These are phyloP conservation scores for Tetracentron sinense DNA, from an alignment of 164 flowering plant genomes.

Conservation along the genomic window DNA sequence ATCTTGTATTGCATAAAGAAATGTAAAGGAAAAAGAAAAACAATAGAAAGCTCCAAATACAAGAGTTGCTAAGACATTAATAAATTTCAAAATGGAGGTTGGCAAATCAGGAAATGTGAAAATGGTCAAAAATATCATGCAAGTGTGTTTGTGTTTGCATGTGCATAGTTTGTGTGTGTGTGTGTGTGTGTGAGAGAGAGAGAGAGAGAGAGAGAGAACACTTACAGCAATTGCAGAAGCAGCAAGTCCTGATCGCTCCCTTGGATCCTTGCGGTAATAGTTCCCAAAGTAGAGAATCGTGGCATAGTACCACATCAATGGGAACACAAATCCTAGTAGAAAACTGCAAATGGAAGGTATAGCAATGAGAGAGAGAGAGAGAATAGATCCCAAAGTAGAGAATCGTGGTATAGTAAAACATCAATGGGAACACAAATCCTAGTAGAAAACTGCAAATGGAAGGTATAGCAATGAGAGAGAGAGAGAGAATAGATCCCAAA, in stretches of 20 bases:
- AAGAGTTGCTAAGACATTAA: too few relatives aligned
- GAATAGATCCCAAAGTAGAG: background rate
- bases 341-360: constrained; percentile 10
- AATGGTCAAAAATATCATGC: background rate
- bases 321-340: constrained; percentile 23
- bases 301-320: constrained; percentile 28
- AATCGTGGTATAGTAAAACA: constrained; percentile 18
- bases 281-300: constrained; percentile 30
- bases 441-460: constrained; percentile 16
- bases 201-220: background rate
- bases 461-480: background rate
- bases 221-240: constrained; percentile 32
- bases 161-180: background rate
- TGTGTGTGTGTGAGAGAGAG: background rate
- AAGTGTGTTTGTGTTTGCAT: background rate
- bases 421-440: constrained; percentile 24
- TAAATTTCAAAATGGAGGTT: too few relatives aligned
- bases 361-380: background rate
- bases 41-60: too few relatives aligned
- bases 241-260: constrained; percentile 31
- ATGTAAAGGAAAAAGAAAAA: too few relatives aligned
- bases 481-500: background rate
- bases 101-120: too few relatives aligned
- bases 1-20: too few relatives aligned
- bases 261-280: constrained; percentile 28